Base-by-base conservation (phyloP, 1,139 yeast genomes). In the Diutina pseudorugosa region DNA sequence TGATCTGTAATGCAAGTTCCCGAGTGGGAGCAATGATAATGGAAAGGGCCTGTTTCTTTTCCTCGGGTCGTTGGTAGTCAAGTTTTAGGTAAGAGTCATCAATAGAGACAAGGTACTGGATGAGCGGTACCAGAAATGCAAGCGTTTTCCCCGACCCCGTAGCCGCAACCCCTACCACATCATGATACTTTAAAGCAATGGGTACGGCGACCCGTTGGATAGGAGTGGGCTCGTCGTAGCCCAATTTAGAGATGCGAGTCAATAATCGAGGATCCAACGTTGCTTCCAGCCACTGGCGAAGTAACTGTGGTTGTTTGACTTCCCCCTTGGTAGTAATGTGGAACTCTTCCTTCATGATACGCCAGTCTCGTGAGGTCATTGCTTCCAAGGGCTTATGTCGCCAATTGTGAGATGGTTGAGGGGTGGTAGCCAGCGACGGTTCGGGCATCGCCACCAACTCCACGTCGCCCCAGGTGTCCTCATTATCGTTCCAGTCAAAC, bases 191-290 rank as follows among this genome's bases (percentile, higher is more conserved):
- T 41, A 85, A 59, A 0, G 88, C 87, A 49, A 85, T 72, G 0
- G 97, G 97, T 12, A 91, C 80, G 0, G 97, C 77, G 0, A 94
- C 95, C 56, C 96, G 69, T 63, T 93, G 98, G 55, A 93, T 84
- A 0, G 98, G 93, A 0, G 97, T 87, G 1, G 98, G 96, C 7
- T 77, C 78, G 1, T 57, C 58, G 60, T 78, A 87, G 0, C 77
- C 75, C 2, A 83, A 63, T 9, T 58, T 57, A 0, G 65, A 53
- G 1, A 81, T 60, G 8, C 66, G 52, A 1, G 73, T 56, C 1
- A 88, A 58, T 12, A 65, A 61, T 0, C 60, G 53, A 0, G 85
- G 80, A 2, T 87, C 69, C 12, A 51, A 48, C 1, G 63, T 58
- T 1, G 83, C 72, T 57, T 87, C 94, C 2, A 69, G 61, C 98